These are phyloP conservation scores for Didymellaceae sp. DNA, from an alignment of 2,329 filamentous ascomycete species.

Conservation along the genomic window DNA sequence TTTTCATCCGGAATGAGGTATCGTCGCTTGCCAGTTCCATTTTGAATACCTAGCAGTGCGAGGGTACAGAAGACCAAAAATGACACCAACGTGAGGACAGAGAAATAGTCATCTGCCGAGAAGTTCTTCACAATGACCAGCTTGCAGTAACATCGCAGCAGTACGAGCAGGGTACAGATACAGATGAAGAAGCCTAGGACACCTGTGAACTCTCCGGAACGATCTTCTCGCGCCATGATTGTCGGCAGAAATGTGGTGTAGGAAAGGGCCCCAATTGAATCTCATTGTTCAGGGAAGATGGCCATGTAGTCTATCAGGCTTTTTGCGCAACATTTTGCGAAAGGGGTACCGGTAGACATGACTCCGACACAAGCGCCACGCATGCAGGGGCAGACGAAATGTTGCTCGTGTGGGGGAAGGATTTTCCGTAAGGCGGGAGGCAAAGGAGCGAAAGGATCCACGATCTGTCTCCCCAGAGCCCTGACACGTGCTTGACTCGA, in stretches of 20 bases:
- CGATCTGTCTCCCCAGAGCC: neutral
- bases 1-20: slow-evolving; percentile 22
- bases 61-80: slow-evolving; percentile 24
- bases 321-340: neutral
- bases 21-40: slow-evolving; percentile 25
- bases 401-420: neutral
- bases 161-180: slow-evolving; percentile 20
- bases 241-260: neutral
- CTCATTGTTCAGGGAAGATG: neutral
- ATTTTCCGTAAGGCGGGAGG: neutral
- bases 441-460: neutral
- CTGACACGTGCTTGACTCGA: neutral
- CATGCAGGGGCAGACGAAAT: slow-evolving; percentile 1
- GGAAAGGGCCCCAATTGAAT: neutral
- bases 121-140: slow-evolving; percentile 25
- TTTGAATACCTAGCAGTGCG: slow-evolving; percentile 17
- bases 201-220: slow-evolving; percentile 22
- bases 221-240: slow-evolving; percentile 23
- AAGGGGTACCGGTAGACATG: neutral
- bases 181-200: slow-evolving; percentile 26
- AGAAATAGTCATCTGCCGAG: slow-evolving; percentile 25
- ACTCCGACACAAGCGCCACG: neutral
- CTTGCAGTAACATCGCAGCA: slow-evolving; percentile 27
- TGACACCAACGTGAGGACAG: slow-evolving; percentile 23
- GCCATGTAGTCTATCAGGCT: neutral